Evolutionary conservation across 257 asterid species (phyloP).

Genomic region (Solanum chaucha): DNA sequence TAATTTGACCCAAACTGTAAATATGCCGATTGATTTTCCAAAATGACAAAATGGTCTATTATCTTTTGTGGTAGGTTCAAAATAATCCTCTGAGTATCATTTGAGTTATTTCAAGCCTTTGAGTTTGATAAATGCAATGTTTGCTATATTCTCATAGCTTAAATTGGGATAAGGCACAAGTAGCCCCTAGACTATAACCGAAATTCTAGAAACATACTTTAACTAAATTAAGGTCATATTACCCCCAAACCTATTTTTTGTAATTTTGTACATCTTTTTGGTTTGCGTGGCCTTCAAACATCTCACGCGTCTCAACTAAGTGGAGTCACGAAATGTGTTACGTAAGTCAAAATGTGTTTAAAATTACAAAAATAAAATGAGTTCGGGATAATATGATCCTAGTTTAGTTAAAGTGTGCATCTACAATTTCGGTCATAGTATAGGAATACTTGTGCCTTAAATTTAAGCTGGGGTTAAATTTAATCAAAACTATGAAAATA

Average conservation of each 20-base stretch:
- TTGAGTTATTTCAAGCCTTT: neutral
- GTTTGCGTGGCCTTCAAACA: fast-evolving
- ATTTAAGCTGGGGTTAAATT: neutral
- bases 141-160: neutral
- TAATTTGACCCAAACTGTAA: neutral
- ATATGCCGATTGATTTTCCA: neutral
- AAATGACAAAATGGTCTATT: neutral
- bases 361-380: neutral
- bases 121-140: neutral
- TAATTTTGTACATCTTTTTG: too few species aligned
- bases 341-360: fast-evolving
- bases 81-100: neutral
- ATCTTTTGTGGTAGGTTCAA: neutral
- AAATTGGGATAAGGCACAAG: neutral
- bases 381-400: fast-evolving
- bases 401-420: fast-evolving
- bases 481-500: neutral
- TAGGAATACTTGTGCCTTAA: too few species aligned
- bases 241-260: fast-evolving
- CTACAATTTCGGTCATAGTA: fast-evolving
- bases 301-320: neutral
- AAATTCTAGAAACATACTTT: fast-evolving
- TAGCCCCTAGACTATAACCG: fast-evolving
- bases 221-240: too few species aligned
- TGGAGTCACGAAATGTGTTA: fast-evolving